phyloP scores from a whole-genome alignment of 2,329 filamentous ascomycete genomes.

The Pseudogymnoascus sp. region DNA sequence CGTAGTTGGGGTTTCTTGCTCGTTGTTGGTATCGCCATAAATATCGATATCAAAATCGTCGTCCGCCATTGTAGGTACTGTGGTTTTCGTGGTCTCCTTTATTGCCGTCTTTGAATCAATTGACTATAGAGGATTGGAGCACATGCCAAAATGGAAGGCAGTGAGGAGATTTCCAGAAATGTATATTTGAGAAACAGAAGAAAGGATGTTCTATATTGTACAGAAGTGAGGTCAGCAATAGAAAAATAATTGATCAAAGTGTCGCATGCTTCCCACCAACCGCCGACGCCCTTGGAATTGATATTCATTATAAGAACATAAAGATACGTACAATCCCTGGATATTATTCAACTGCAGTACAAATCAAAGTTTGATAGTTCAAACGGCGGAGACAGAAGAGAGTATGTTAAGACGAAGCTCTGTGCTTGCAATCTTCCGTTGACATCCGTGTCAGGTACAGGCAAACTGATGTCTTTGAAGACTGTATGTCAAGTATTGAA shows the following conservation, averaged over 20 bases:
- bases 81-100: neutral
- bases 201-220: slow-evolving; percentile 8
- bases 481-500: slow-evolving; percentile 6
- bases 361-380: slow-evolving; percentile 28
- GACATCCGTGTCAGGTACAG: slow-evolving; percentile 6
- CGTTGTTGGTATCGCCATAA: slow-evolving; percentile 52
- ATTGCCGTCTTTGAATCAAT: slow-evolving; percentile 1
- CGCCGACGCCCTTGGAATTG: slow-evolving; percentile 28
- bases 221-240: slow-evolving; percentile 9
- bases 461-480: slow-evolving; percentile 7
- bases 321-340: slow-evolving; percentile 31
- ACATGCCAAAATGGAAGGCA: slow-evolving; percentile 2
- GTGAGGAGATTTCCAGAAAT: slow-evolving; percentile 1
- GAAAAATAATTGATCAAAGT: neutral
- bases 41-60: slow-evolving; percentile 68
- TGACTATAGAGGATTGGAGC: neutral
- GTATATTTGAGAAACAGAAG: slow-evolving; percentile 7
- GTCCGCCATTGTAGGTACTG: slow-evolving; percentile 48
- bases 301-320: slow-evolving; percentile 20
- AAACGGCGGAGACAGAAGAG: slow-evolving; percentile 31
- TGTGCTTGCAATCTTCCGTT: slow-evolving; percentile 46
- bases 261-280: slow-evolving; percentile 11
- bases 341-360: slow-evolving; percentile 21
- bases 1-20: slow-evolving; percentile 33
- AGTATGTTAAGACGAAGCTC: slow-evolving; percentile 52